Percentiles rank a stretch among this genome's conserved stretches.
Conservation (phyloP, 2,329 filamentous ascomycete species). For the Penicillium decumbens region DNA sequence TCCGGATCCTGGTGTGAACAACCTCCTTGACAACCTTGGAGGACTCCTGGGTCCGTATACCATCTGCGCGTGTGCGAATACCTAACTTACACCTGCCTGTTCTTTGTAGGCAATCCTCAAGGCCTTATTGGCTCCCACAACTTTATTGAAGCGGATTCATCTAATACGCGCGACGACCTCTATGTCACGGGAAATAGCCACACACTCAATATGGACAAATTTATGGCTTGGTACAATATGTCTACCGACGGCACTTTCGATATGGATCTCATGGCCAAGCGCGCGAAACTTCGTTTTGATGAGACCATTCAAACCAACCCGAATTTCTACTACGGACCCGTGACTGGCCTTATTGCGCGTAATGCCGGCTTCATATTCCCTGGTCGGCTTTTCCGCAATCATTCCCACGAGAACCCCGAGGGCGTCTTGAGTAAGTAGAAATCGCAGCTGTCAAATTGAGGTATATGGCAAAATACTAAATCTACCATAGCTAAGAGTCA, state of each 20-base stretch:
- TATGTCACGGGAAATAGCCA: constrained; percentile 50
- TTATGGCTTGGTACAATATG: constrained; percentile 46
- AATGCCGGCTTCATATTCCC: constrained; percentile 49
- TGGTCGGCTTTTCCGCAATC: constrained; percentile 44
- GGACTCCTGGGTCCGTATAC: constrained; percentile 40
- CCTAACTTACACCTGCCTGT: background rate
- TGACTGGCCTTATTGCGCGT: constrained; percentile 48
- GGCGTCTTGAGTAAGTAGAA: constrained; percentile 34
- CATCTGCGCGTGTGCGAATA: background rate
- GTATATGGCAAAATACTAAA: constrained; percentile 1
- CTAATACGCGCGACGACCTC: constrained; percentile 51
- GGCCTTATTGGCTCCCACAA: constrained; percentile 53
- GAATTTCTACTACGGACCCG: constrained; percentile 53
- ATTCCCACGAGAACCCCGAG: constrained; percentile 41
- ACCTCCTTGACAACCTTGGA: constrained; percentile 43
- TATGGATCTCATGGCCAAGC: constrained; percentile 43
- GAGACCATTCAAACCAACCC: constrained; percentile 51
- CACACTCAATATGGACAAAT: constrained; percentile 51
- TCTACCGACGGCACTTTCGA: constrained; percentile 39
- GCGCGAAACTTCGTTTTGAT: constrained; percentile 45
- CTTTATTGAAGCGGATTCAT: constrained; percentile 53
- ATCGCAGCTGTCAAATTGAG: background rate
- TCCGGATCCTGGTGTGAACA: constrained; percentile 35
- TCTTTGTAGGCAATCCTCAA: constrained; percentile 38
- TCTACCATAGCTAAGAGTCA: constrained; percentile 35